Percentiles rank a stretch among this genome's conserved stretches.
phyloP scores from a whole-genome alignment of 805 yeast species.

The Candida easanensis region DNA sequence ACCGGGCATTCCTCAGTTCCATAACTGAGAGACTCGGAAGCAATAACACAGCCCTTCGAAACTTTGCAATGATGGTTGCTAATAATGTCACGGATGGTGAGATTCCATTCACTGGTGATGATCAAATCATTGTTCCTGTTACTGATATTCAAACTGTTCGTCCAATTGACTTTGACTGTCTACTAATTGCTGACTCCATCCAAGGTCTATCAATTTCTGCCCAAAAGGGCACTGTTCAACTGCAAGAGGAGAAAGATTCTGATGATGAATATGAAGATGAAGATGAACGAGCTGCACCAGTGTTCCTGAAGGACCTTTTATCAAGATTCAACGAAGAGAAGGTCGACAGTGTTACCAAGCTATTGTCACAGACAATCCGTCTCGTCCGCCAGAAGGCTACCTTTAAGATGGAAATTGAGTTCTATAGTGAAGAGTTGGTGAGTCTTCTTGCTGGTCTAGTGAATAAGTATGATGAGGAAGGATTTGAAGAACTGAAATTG shows the following conservation, averaged over 20 bases:
- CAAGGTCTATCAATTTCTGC: slow-evolving; percentile 9
- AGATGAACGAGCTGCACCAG: slow-evolving; percentile 47
- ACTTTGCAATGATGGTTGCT: slow-evolving; percentile 57
- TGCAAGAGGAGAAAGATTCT: slow-evolving; percentile 29
- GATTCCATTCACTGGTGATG: slow-evolving; percentile 30
- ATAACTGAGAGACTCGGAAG: slow-evolving; percentile 57
- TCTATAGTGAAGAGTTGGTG: slow-evolving; percentile 54
- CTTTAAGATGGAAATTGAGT: slow-evolving; percentile 58
- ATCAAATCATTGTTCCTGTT: slow-evolving; percentile 10
- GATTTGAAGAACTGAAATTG: slow-evolving; percentile 66
- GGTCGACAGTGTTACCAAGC: slow-evolving; percentile 35
- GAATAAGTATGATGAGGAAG: slow-evolving; percentile 52
- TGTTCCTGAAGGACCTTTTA: slow-evolving; percentile 73
- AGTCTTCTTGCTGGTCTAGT: slow-evolving; percentile 48
- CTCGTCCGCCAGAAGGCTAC: slow-evolving; percentile 62
- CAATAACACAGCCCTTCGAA: slow-evolving; percentile 41
- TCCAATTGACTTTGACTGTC: slow-evolving; percentile 13
- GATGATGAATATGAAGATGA: slow-evolving; percentile 31
- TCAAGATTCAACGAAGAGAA: slow-evolving; percentile 48
- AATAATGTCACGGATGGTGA: slow-evolving; percentile 38
- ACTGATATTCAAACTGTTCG: slow-evolving; percentile 3
- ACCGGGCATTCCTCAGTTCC: slow-evolving; percentile 42
- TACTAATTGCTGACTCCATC: slow-evolving; percentile 16
- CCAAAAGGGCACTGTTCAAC: slow-evolving; percentile 8
- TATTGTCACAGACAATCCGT: slow-evolving; percentile 47